These are phyloP conservation scores for Aegle marmelos DNA, from an alignment of 345 rosid species.

Conservation along the genomic window DNA sequence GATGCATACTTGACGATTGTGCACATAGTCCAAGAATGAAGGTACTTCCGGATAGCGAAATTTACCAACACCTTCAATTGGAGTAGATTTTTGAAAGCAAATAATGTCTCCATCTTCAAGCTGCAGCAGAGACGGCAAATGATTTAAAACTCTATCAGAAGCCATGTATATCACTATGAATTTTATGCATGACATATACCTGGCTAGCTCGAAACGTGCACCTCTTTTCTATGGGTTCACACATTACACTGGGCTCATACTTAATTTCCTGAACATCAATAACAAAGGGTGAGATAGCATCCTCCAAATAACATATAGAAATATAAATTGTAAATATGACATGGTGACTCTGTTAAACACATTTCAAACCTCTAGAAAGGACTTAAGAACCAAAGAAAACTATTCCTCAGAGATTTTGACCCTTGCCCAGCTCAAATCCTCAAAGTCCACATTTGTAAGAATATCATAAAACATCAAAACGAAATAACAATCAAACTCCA, in stretches of 20 bases:
- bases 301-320: not conserved
- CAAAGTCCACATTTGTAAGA: not conserved
- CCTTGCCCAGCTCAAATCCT: not conserved
- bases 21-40: slow-evolving; percentile 72
- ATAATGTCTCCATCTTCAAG: slow-evolving; percentile 79
- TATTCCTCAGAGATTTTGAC: not conserved
- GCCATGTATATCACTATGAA: not conserved
- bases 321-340: not conserved
- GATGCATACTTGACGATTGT: slow-evolving; percentile 55
- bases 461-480: not conserved
- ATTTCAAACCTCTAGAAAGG: not conserved
- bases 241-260: slow-evolving; percentile 65
- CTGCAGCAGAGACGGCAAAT: slow-evolving; percentile 29
- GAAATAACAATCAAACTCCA: not conserved
- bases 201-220: slow-evolving; percentile 52
- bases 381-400: not conserved
- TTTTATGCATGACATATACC: slow-evolving; percentile 30
- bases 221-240: slow-evolving; percentile 59
- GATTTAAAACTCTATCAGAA: not conserved
- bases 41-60: slow-evolving; percentile 63
- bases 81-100: slow-evolving; percentile 60
- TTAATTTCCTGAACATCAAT: slow-evolving; percentile 59
- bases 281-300: slow-evolving; percentile 1
- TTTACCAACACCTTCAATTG: slow-evolving; percentile 38
- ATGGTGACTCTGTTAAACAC: not conserved